phyloP scores from a whole-genome alignment of 1,284 basidiomycete species.

The Phaffia rhodozyma region DNA sequence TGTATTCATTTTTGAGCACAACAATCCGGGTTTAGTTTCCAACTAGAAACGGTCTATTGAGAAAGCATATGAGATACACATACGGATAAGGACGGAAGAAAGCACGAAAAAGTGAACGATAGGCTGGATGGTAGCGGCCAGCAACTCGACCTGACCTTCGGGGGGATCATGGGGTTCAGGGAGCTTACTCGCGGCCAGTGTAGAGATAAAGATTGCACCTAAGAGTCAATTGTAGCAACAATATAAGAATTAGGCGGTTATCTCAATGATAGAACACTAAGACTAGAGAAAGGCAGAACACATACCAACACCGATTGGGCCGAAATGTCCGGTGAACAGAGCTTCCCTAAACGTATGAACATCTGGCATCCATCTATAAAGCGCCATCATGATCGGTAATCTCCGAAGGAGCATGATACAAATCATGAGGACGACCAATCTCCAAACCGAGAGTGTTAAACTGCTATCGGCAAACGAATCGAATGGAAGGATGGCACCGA shows the following conservation, averaged over 20 bases:
- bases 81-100: slow-evolving; percentile 68
- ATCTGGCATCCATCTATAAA: slow-evolving; percentile 82
- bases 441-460: slow-evolving; percentile 65
- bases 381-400: slow-evolving; percentile 64
- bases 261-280: no score
- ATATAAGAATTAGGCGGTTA: neutral
- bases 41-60: neutral
- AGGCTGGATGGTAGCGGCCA: slow-evolving; percentile 68
- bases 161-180: slow-evolving; percentile 47
- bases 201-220: slow-evolving; percentile 75
- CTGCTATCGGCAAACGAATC: slow-evolving; percentile 52
- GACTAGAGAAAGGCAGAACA: slow-evolving; percentile 12
- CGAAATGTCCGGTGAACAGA: slow-evolving; percentile 77
- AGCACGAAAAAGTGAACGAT: slow-evolving; percentile 86
- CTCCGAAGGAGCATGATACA: slow-evolving; percentile 65
- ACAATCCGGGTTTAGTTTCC: neutral
- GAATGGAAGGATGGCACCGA: slow-evolving; percentile 93
- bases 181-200: slow-evolving; percentile 61
- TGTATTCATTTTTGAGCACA: neutral
- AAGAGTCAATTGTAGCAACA: slow-evolving; percentile 17
- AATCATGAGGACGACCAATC: slow-evolving; percentile 67
- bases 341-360: slow-evolving; percentile 77
- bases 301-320: slow-evolving; percentile 67
- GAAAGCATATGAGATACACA: slow-evolving; percentile 26
- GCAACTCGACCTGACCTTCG: slow-evolving; percentile 49